Conservation (phyloP, 2,329 filamentous ascomycete species). For the Neoarthrinium moseri region DNA sequence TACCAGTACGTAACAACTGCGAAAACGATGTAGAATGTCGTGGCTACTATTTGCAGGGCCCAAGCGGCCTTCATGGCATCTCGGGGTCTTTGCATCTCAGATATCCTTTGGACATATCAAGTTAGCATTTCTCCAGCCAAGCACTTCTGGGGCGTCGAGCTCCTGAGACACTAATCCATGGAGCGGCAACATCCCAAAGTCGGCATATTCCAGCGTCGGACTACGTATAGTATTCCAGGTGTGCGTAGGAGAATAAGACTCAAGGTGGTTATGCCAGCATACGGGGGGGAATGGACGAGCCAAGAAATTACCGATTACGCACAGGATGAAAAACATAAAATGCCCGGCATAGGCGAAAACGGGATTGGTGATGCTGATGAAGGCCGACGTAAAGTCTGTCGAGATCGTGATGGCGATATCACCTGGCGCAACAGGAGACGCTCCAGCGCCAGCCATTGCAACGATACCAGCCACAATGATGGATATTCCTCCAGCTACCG, state of each 20-base stretch:
- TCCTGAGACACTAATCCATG: no score
- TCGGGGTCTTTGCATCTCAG: constrained; percentile 49
- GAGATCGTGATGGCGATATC: constrained; percentile 34
- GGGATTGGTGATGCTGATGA: constrained; percentile 48
- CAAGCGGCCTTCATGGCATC: constrained; percentile 52
- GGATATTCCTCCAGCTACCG: constrained; percentile 40
- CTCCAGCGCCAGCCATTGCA: constrained; percentile 48
- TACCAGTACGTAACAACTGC: constrained; percentile 50
- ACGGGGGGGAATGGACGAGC: no score
- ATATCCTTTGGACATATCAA: no score
- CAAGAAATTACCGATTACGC: no score
- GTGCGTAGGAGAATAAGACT: no score
- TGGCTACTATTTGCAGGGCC: constrained; percentile 47
- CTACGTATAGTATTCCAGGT: no score
- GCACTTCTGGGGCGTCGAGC: no score
- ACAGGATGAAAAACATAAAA: constrained; percentile 55
- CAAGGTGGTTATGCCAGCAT: no score
- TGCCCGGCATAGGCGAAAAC: constrained; percentile 53
- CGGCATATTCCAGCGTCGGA: no score
- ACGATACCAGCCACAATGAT: constrained; percentile 50
- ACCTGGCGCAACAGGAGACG: constrained; percentile 34
- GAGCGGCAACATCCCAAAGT: no score
- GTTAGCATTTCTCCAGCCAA: no score
- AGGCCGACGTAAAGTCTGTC: constrained; percentile 41
- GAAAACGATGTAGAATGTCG: constrained; percentile 49